Percentiles rank a stretch among this genome's conserved stretches.
Conservation (phyloP, 2,329 filamentous ascomycete genomes). For the Orbilia oligospora region DNA sequence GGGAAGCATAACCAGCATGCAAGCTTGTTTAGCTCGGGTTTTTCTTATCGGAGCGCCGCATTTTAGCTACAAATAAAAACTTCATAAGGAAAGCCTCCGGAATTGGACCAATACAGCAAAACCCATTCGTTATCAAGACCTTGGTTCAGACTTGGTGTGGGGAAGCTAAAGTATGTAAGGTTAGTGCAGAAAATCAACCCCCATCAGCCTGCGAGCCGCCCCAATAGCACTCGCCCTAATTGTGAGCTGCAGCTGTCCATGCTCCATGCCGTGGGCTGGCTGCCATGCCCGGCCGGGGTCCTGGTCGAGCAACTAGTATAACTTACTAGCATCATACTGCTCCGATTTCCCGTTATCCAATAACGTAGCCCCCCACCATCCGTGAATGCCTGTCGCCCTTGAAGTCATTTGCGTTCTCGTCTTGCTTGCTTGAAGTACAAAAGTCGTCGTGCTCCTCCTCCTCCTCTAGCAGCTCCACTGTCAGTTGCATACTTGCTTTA, state of each 20-base stretch:
- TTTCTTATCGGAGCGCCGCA: slow-evolving; percentile 51
- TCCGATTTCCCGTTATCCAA: slow-evolving; percentile 59
- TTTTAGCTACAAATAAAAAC: slow-evolving; percentile 57
- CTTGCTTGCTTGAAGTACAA: slow-evolving; percentile 35
- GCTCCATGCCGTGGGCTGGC: slow-evolving; percentile 19
- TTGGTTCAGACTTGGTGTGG: slow-evolving; percentile 41
- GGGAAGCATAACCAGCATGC: slow-evolving; percentile 10
- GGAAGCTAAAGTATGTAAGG: slow-evolving; percentile 19
- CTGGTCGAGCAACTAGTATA: slow-evolving; percentile 23
- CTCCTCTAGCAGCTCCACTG: slow-evolving; percentile 9
- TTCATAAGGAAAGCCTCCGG: slow-evolving; percentile 48
- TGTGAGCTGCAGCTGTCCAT: slow-evolving; percentile 49
- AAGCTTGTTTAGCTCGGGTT: slow-evolving; percentile 39
- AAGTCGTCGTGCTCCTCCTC: slow-evolving; percentile 57
- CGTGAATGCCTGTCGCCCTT: slow-evolving; percentile 43
- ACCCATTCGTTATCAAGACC: slow-evolving; percentile 47
- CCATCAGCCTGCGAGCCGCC: slow-evolving; percentile 46
- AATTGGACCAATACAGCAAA: slow-evolving; percentile 49
- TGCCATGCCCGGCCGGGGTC: slow-evolving; percentile 29
- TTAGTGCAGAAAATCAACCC: slow-evolving; percentile 1
- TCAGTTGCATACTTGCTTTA: background rate
- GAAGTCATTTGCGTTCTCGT: slow-evolving; percentile 46
- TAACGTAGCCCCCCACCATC: slow-evolving; percentile 59
- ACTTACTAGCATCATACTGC: slow-evolving; percentile 10
- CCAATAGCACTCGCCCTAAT: slow-evolving; percentile 58